Conservation (phyloP, 2,329 filamentous ascomycete genomes). For the Colletotrichum phormii region DNA sequence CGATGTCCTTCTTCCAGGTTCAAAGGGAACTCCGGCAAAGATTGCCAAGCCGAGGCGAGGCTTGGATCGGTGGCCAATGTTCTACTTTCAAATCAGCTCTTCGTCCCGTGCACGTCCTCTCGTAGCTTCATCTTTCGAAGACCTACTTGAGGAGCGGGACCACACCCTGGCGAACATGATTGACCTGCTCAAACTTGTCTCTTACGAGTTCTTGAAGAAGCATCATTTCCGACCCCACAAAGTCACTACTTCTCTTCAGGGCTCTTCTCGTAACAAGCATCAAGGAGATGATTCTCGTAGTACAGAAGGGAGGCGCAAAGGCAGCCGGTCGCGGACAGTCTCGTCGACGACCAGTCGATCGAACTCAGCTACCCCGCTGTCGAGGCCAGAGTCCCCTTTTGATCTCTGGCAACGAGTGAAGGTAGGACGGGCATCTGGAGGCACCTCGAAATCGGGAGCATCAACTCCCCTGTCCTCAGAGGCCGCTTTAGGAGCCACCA, state of each 20-base stretch:
- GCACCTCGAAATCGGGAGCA: not conserved
- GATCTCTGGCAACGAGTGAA: slow-evolving; percentile 53
- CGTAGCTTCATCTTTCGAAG: slow-evolving; percentile 38
- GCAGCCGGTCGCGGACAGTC: not conserved
- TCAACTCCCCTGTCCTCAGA: not conserved
- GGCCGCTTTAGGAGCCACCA: too few relatives aligned
- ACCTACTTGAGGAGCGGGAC: slow-evolving; percentile 57
- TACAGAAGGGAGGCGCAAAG: not conserved
- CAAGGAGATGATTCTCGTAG: not conserved
- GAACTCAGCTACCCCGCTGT: slow-evolving; percentile 13
- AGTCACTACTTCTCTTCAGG: slow-evolving; percentile 36
- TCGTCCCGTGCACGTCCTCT: not conserved
- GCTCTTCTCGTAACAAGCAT: not conserved
- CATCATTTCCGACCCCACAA: slow-evolving; percentile 73
- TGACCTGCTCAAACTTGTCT: slow-evolving; percentile 75
- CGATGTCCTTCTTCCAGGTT: slow-evolving; percentile 52
- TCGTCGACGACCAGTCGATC: slow-evolving; percentile 19
- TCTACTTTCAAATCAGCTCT: slow-evolving; percentile 76
- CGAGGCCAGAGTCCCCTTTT: slow-evolving; percentile 45
- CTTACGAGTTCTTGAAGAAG: slow-evolving; percentile 79
- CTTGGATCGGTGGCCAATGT: slow-evolving; percentile 89
- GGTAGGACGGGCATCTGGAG: slow-evolving; percentile 38
- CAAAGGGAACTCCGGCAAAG: slow-evolving; percentile 55
- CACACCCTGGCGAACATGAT: slow-evolving; percentile 63
- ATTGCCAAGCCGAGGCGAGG: slow-evolving; percentile 69